Conservation (phyloP, 306 rosid genomes). For the Arachis stenosperma region DNA sequence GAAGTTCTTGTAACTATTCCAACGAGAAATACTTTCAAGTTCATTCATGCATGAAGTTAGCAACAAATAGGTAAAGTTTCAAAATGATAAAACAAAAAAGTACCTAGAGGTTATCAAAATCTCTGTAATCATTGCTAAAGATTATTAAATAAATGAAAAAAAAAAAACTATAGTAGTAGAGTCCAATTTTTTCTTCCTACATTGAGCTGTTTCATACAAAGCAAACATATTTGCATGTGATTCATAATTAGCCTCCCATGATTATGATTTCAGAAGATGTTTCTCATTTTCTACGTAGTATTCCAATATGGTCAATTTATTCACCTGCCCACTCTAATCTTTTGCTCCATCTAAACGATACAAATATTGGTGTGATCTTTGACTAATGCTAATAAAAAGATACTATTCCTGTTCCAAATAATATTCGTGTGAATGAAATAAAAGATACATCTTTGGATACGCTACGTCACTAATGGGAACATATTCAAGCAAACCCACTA, state of each 20-base stretch:
- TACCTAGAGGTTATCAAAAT: neutral
- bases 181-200: neutral
- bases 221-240: conserved; percentile 19
- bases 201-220: neutral
- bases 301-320: conserved; percentile 24
- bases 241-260: neutral
- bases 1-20: neutral
- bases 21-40: neutral
- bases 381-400: conserved; percentile 16
- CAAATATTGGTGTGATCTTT: conserved; percentile 30
- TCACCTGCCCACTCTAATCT: conserved; percentile 3
- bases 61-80: neutral
- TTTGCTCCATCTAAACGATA: neutral
- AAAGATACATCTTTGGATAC: neutral
- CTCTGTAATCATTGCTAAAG: neutral
- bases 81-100: no score
- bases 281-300: neutral
- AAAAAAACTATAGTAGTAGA: no score
- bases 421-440: conserved; percentile 12
- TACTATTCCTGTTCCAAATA: conserved; percentile 6
- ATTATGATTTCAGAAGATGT: conserved; percentile 2
- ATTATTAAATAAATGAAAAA: no score
- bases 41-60: neutral
- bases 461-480: neutral
- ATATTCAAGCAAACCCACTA: conserved; percentile 23